Evolutionary conservation across 1,284 basidiomycete genomes (phyloP).

Genomic region (Cryptococcus hybrid): DNA sequence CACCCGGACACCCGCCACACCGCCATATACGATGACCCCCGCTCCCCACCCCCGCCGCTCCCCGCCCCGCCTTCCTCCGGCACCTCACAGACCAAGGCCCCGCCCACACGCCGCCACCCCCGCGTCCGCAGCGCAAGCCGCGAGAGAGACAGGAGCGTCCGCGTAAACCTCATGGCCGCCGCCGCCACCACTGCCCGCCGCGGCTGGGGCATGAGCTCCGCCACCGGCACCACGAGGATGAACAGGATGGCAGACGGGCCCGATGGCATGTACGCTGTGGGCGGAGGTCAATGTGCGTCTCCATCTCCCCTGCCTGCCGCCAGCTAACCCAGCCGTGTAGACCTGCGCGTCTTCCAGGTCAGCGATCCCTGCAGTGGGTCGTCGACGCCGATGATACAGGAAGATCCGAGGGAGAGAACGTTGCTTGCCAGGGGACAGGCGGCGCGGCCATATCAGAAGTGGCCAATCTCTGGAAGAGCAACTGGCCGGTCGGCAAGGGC

Average conservation of each 20-base stretch:
- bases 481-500: constrained; percentile 41
- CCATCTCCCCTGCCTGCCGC: neutral
- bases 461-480: constrained; percentile 46
- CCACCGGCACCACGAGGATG: constrained; percentile 25
- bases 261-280: constrained; percentile 40
- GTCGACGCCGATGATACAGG: constrained; percentile 13
- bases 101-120: constrained; percentile 14
- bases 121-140: constrained; percentile 6
- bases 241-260: constrained; percentile 45
- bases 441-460: constrained; percentile 42
- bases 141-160: constrained; percentile 23
- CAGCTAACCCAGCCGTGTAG: constrained; percentile 13
- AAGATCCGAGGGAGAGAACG: constrained; percentile 3
- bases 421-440: constrained; percentile 32
- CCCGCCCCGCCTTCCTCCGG: constrained; percentile 14
- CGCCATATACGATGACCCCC: too few relatives aligned
- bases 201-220: constrained; percentile 18
- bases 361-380: constrained; percentile 17
- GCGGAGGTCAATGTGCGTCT: constrained; percentile 47
- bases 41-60: neutral
- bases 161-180: constrained; percentile 30
- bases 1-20: too few relatives aligned
- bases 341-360: constrained; percentile 41
- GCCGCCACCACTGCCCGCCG: constrained; percentile 4
- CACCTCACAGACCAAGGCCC: constrained; percentile 25